A percentile compares a stretch with the other conserved stretches of the same genome.
phyloP scores from a whole-genome alignment of 2,329 filamentous ascomycete genomes.

The Neonectria punicea region DNA sequence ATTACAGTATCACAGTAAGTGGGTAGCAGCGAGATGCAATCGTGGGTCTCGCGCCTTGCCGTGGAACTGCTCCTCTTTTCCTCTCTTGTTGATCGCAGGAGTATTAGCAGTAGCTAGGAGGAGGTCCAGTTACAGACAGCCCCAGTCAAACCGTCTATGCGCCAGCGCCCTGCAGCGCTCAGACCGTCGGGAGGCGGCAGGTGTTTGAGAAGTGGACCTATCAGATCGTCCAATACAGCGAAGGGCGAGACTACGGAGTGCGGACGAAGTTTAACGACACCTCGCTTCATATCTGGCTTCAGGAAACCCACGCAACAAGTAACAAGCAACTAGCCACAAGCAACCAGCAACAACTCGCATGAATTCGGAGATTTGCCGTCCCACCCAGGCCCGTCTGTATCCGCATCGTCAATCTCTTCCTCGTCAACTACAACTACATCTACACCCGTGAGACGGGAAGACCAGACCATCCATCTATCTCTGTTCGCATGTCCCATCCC shows the following conservation, averaged over 20 bases:
- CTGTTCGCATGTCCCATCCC: constrained; percentile 27
- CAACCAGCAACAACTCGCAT: neutral
- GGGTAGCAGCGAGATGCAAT: neutral
- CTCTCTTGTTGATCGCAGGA: too few species aligned
- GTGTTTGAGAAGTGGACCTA: constrained; percentile 22
- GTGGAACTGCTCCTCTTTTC: too few species aligned
- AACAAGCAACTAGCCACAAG: neutral
- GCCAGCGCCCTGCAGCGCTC: constrained; percentile 20
- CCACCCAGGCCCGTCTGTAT: neutral
- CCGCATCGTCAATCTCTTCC: neutral
- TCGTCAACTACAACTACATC: too few species aligned
- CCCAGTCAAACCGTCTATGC: constrained; percentile 22
- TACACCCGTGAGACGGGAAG: neutral
- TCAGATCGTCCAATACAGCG: neutral
- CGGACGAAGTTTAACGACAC: constrained; percentile 14
- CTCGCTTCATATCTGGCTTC: constrained; percentile 1
- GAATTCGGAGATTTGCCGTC: neutral
- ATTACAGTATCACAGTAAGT: neutral
- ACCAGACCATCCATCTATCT: neutral
- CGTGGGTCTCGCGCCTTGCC: too few species aligned
- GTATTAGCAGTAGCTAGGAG: too few species aligned
- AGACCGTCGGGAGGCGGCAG: constrained; percentile 16
- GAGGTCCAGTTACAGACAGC: constrained; percentile 6
- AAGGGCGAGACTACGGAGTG: constrained; percentile 3
- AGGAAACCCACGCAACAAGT: neutral